Evolutionary conservation across 2,329 filamentous ascomycete genomes (phyloP), one percentile per base, ranked within the genome.

Genomic region (Ophiocordyceps robertsii): DNA sequence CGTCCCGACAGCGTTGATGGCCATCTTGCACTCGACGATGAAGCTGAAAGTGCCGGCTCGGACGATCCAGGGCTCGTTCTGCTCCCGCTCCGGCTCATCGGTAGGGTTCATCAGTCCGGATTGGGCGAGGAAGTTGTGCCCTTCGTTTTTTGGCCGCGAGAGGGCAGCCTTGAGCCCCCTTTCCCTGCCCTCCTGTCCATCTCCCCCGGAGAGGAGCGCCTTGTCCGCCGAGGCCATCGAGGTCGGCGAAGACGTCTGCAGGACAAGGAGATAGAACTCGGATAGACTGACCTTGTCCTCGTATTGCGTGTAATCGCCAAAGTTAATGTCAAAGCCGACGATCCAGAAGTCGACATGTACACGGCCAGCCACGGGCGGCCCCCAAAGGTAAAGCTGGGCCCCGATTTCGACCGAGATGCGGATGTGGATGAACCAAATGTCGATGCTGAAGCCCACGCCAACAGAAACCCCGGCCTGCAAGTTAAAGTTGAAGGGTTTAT

Each of bases 401-500:
- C 43, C 37, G 29, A 56, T 47, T 19, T 53, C 46, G 5, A 48
- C 40, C 1, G 41, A 42, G 39, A 54, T 54, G 32, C 36, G 43
- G 9, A 49, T 47, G 21, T 45, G 46, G 19, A 53, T 51, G 39
- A 61, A 50, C 43, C 46, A 47, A 9, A 60, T 31, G 37, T 60
- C 54, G 29, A 59, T 42, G 8, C 45, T 51, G 43, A 49, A 58
- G 5, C 43, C 13, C 12, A 57, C 49, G 6, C 56, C 55, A 2
- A 61, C 54, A 7, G 42, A 41, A 10, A 66, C 32, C 6, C 56
- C 52, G 6, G 37, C 41, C 7, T 44, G 24, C 12, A 47, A 54
- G 8, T 44, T 44, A 51, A 62, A 68, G 44, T 56, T 42, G 48
- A 67, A 63, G 1, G 63, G 62, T 31, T 58, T 51, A 48, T 57